Evolutionary conservation across 257 asterid genomes (phyloP), one percentile per base, ranked within the genome.

Genomic region (Solanum ossicruentum): DNA sequence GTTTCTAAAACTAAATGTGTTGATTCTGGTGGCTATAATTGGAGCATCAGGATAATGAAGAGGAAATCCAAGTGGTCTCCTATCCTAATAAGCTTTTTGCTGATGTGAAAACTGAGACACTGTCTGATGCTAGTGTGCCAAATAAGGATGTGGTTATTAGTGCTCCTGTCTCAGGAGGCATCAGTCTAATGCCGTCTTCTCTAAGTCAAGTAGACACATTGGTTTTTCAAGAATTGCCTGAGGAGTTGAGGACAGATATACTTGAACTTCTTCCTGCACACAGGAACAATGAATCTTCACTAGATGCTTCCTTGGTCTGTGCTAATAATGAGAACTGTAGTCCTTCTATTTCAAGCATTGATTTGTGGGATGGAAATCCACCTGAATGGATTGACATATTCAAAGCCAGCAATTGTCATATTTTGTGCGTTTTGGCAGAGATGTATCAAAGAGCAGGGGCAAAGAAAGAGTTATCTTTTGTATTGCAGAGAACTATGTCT

Each of bases 151-250:
- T 13, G 82, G 70, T 54, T 54, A 86, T 47, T 32, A 7, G 57
- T 84, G 86, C 88, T 91, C 85, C 89, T 70, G 85, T 70, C 86
- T 86, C 89, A 43, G 91, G 72, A 73, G 84, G 58, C 60, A 67
- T 56, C 83, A 82, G 85, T 84, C 58, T 93, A 86, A 93, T 95
- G 97, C 99, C 98, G 81, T 87, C 92, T 83, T 96, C 98, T 86
- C 89, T 95, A 72, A 96, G 98, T 90, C 99, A 95, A 92, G 91
- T 96, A 82, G 99, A 96, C 90, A 71, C 86, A 88, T 88, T 93
- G 23, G 97, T 93, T 78, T 89, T 95, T 90, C 95, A 92, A 84
- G 91, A 93, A 87, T 87, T 96, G 83, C 99, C 99, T 73, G 94
- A 96, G 85, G 98, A 96, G 87, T 70, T 96, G 91, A 92, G 90